These are phyloP conservation scores for Alliaria petiolata DNA, from an alignment of 345 rosid genomes.

Conservation along the genomic window DNA sequence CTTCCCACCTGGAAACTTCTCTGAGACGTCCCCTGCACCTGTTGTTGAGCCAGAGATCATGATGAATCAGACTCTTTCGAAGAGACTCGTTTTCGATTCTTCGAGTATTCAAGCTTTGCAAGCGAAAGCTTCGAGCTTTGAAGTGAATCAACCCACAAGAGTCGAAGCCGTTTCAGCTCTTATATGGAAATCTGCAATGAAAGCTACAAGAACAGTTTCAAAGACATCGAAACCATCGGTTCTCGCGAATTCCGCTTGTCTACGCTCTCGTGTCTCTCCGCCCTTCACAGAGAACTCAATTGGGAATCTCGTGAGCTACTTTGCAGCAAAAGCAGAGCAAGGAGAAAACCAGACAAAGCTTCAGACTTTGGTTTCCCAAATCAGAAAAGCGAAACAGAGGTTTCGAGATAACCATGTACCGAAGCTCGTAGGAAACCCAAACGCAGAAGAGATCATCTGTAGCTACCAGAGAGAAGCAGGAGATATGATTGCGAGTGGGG, in stretches of 20 bases:
- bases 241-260: conserved; percentile 33
- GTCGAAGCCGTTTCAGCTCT: conserved; percentile 52
- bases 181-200: conserved; percentile 38
- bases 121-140: conserved; percentile 28
- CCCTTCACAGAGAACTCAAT: conserved; percentile 35
- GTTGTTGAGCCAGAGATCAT: conserved; percentile 30
- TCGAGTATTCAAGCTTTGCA: conserved; percentile 22
- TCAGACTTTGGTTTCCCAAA: conserved; percentile 12
- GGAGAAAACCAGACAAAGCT: conserved; percentile 24
- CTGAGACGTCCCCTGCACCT: conserved; percentile 31
- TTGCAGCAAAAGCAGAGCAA: conserved; percentile 25
- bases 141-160: conserved; percentile 39
- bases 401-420: conserved; percentile 17
- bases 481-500: conserved; percentile 17
- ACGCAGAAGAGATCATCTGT: conserved; percentile 12
- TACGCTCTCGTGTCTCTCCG: conserved; percentile 32
- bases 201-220: conserved; percentile 23
- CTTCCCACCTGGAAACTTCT: conserved; percentile 29
- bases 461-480: conserved; percentile 15
- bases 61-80: conserved; percentile 15
- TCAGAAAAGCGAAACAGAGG: conserved; percentile 30
- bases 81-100: conserved; percentile 21
- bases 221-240: conserved; percentile 29
- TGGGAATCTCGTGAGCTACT: conserved; percentile 42
- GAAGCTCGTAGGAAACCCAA: conserved; percentile 8